Percentiles rank a stretch among this genome's conserved stretches.
Conservation (phyloP, 345 rosid genomes). For the Theobroma cacao region DNA sequence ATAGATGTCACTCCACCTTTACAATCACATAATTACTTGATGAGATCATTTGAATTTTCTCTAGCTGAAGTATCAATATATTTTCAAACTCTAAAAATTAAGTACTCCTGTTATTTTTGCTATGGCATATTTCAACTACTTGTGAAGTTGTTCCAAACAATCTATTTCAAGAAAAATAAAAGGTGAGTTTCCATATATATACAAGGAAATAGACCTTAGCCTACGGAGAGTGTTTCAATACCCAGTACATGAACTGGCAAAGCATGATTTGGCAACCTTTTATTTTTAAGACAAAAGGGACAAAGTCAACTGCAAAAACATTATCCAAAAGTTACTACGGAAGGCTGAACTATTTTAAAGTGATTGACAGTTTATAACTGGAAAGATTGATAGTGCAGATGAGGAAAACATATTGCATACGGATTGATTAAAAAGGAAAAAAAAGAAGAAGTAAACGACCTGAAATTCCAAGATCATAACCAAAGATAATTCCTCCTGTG, state of each 20-base stretch:
- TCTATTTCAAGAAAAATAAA: background rate
- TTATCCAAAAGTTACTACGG: too few relatives aligned
- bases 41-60: background rate
- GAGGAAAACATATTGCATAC: background rate
- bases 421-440: background rate
- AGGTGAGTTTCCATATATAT: background rate
- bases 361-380: background rate
- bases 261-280: too few relatives aligned
- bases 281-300: too few relatives aligned
- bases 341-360: background rate
- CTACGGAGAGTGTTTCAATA: too few relatives aligned
- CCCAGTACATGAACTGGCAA: background rate
- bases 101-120: background rate
- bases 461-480: constrained; percentile 81
- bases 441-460: constrained; percentile 28
- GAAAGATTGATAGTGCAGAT: background rate
- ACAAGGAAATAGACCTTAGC: background rate
- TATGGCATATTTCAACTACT: background rate
- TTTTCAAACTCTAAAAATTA: background rate
- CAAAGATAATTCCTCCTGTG: constrained; percentile 78
- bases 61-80: too few relatives aligned
- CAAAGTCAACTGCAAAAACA: too few relatives aligned
- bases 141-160: background rate
- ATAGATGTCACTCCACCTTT: constrained; percentile 89
- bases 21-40: background rate